Evolutionary conservation across 192 early-diverging fungal species (phyloP), one percentile per base, ranked within the genome.

Genomic region (Gigaspora rosea): DNA sequence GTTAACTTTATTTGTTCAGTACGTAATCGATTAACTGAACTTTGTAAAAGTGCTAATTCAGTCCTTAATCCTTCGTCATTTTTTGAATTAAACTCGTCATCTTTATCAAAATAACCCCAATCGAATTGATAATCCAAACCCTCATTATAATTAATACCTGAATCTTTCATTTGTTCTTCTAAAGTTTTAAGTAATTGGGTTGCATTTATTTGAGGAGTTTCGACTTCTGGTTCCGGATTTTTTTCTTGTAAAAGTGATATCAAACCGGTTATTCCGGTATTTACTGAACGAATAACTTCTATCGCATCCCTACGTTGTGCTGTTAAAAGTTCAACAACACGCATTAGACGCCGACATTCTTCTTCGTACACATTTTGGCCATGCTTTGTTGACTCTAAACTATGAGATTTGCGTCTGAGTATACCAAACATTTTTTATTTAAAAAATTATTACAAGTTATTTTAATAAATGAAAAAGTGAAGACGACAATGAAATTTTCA

Each of bases 11-110:
- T 13, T 66, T 66, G 64, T 66, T 66, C 64, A n/a, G 36, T 66
- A 46, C 64, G 35, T 47, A 66, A 47, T 47, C 64, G 33, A 66
- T 46, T 46, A n/a, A 66, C n/a, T 46, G 48, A 41, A 22, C 64
- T 66, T 66, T 66, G 64, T 66, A 66, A n/a, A n/a, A 66, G 15
- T 20, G 41, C 64, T n/a, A 66, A 41, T 47, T 66, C 64, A 10
- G 64, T 66, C 41, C 41, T 66, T 20, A 66, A 66, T 20, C 64
- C 64, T n/a, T 66, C 64, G 18, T 66, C 64, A 33, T 32, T 62
- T 12, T 32, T 32, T 8, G 11, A 32, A n/a, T 36, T 18, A 66
- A 16, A 36, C 36, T 0, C 12, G 16, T 46, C 36, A 46, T 48
- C 18, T n/a, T 16, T 9, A 8, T 46, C 7, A 18, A 18, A 15